Evolutionary conservation across 345 rosid genomes (phyloP).

Genomic region (Raphanus raphanistrum): DNA sequence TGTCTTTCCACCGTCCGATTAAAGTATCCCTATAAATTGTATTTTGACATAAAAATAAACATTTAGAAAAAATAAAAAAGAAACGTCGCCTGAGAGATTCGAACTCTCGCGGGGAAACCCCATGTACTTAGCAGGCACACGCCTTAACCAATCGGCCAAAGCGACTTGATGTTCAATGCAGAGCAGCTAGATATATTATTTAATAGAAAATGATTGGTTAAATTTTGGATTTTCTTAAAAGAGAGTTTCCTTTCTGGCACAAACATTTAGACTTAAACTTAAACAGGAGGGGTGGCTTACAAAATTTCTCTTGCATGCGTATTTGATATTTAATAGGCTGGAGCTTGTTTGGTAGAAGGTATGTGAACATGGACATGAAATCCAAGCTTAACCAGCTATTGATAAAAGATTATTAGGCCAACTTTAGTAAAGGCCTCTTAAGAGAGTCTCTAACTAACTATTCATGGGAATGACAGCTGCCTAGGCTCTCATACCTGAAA

Average conservation of each 20-base stretch:
- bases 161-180: constrained; percentile 1
- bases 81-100: constrained; percentile 75
- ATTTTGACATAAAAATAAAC: too few relatives aligned
- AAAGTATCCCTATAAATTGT: neutral
- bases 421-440: too few relatives aligned
- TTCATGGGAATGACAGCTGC: constrained; percentile 61
- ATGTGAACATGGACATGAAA: neutral
- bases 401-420: neutral
- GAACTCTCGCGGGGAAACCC: constrained; percentile 73
- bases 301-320: too few relatives aligned
- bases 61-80: neutral
- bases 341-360: neutral
- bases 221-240: too few relatives aligned
- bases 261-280: too few relatives aligned
- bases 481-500: constrained; percentile 71
- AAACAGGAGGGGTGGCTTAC: neutral
- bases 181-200: too few relatives aligned
- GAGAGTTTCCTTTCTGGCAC: too few relatives aligned
- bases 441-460: constrained; percentile 28
- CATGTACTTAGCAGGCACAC: constrained; percentile 67
- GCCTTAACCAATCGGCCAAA: constrained; percentile 70
- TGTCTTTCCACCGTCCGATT: constrained; percentile 51
- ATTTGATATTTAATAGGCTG: neutral
- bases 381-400: neutral
- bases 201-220: too few relatives aligned